A percentile compares a stretch with the other conserved stretches of the same genome.
These are phyloP conservation scores for Parastagonospora avenae DNA, from an alignment of 2,329 filamentous ascomycete species.

Conservation along the genomic window DNA sequence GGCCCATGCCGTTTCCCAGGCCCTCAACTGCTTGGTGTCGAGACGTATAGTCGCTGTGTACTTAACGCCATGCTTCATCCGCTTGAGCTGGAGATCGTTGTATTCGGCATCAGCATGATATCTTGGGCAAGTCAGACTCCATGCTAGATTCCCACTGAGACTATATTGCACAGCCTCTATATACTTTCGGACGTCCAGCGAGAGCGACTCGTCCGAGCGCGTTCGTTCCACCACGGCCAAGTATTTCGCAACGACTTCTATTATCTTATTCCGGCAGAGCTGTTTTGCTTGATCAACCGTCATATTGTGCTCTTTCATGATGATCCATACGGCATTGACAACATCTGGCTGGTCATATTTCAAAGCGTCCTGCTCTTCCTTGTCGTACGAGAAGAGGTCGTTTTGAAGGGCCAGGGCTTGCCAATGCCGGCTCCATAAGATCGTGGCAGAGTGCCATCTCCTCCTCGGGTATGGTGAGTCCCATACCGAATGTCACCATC, in stretches of 20 bases:
- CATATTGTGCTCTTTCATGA: slow-evolving; percentile 45
- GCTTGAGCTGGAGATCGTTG: too few relatives aligned
- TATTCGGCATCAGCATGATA: background rate
- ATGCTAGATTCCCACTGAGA: background rate
- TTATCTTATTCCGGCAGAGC: slow-evolving; percentile 5
- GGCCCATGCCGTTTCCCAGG: too few relatives aligned
- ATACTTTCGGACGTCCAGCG: background rate
- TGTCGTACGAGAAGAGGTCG: slow-evolving; percentile 50
- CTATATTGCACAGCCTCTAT: slow-evolving; percentile 1
- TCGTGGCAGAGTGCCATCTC: slow-evolving; percentile 37
- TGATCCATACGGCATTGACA: slow-evolving; percentile 49
- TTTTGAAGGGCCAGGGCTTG: slow-evolving; percentile 44
- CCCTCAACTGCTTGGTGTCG: too few relatives aligned
- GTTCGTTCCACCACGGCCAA: background rate
- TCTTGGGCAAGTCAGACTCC: slow-evolving; percentile 3
- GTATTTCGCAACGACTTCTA: background rate
- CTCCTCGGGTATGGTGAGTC: slow-evolving; percentile 44
- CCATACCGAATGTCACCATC: slow-evolving; percentile 46
- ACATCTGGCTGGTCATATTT: slow-evolving; percentile 31
- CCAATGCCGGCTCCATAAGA: slow-evolving; percentile 28
- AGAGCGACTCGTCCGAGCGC: background rate
- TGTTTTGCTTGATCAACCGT: slow-evolving; percentile 33
- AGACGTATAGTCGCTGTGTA: too few relatives aligned
- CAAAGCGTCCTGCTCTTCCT: slow-evolving; percentile 34
- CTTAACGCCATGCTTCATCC: too few relatives aligned